Conservation (phyloP, 768 basidiomycete genomes). For the Neoboletus subvelutipes region DNA sequence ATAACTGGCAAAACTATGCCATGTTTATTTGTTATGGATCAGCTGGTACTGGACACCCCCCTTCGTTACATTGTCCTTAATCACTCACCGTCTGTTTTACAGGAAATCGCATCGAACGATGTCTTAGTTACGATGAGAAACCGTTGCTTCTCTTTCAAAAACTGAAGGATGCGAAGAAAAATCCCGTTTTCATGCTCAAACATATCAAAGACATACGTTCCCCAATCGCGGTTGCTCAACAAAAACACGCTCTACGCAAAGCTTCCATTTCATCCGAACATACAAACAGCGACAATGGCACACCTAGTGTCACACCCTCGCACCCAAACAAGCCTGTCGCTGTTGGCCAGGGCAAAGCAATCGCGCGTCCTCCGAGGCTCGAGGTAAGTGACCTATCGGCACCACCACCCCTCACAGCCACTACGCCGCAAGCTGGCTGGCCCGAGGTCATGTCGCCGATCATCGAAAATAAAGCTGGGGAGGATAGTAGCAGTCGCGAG, state of each 20-base stretch:
- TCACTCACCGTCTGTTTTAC: background rate
- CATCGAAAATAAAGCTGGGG: slow-evolving; percentile 47
- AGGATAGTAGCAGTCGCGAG: slow-evolving; percentile 41
- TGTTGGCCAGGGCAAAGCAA: slow-evolving; percentile 31
- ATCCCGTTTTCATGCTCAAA: slow-evolving; percentile 98
- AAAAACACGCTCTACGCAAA: slow-evolving; percentile 90
- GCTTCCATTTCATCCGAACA: slow-evolving; percentile 47
- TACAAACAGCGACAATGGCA: slow-evolving; percentile 14
- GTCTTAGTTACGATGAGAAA: slow-evolving; percentile 96
- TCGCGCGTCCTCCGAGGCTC: slow-evolving; percentile 63
- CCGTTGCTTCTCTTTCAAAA: slow-evolving; percentile 96
- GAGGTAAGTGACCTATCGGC: slow-evolving; percentile 65
- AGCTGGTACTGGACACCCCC: slow-evolving; percentile 51
- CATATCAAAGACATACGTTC: slow-evolving; percentile 94
- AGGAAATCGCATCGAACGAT: slow-evolving; percentile 86
- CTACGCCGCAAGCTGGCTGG: slow-evolving; percentile 74
- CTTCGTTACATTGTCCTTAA: background rate
- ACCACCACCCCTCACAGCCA: slow-evolving; percentile 53
- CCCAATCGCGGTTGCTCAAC: slow-evolving; percentile 94
- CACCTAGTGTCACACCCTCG: slow-evolving; percentile 19
- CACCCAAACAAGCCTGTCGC: slow-evolving; percentile 26
- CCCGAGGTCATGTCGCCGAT: slow-evolving; percentile 69
- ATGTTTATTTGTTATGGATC: slow-evolving; percentile 99
- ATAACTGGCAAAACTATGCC: slow-evolving; percentile 98
- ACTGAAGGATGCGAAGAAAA: slow-evolving; percentile 95